Conservation (phyloP, 2,329 filamentous ascomycete species). For the Tolypocladium ovalisporum region DNA sequence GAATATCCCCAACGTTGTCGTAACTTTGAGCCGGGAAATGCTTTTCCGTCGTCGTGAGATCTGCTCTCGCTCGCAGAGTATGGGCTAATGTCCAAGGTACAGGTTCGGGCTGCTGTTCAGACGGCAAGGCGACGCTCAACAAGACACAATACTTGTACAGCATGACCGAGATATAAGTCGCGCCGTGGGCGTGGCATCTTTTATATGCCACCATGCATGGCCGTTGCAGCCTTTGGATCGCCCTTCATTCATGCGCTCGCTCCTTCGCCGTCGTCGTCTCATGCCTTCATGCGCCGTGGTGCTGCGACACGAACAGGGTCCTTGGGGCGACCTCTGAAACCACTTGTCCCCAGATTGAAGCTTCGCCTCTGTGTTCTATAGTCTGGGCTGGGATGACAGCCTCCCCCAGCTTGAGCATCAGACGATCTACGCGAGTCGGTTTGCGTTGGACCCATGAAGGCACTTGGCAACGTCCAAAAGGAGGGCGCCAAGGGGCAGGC, state of each 20-base stretch:
- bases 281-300: neutral
- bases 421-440: neutral
- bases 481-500: neutral
- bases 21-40: neutral
- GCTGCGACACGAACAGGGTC: neutral
- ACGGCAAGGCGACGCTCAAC: neutral
- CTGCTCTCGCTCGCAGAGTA: neutral
- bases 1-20: neutral
- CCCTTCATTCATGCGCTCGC: neutral
- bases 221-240: neutral
- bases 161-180: neutral
- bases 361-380: neutral
- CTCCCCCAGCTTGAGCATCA: neutral
- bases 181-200: neutral
- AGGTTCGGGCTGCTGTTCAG: neutral
- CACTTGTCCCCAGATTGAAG: neutral
- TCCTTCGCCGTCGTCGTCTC: neutral
- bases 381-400: neutral
- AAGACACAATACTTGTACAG: neutral
- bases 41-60: neutral
- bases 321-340: neutral
- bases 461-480: neutral
- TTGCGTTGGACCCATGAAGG: neutral
- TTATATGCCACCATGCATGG: neutral
- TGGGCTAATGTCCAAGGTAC: neutral